Evolutionary conservation across 495 filamentous ascomycete species (phyloP).

Genomic region (Penicillium salamii): DNA sequence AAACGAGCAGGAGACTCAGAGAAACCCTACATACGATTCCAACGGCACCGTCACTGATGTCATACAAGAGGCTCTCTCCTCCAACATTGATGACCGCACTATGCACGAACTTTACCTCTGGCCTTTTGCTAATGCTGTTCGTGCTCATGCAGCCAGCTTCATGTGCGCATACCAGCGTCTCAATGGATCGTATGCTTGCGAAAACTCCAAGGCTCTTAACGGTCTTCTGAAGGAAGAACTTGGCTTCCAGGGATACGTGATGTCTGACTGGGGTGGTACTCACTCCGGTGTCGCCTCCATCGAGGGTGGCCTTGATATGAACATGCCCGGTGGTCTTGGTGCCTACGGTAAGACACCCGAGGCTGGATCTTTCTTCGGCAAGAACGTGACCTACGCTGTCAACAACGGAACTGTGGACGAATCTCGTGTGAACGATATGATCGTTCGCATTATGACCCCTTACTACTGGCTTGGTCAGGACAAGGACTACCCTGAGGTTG

Average conservation of each 20-base stretch:
- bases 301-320: slow-evolving; percentile 60
- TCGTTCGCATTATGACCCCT: slow-evolving; percentile 50
- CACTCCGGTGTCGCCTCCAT: slow-evolving; percentile 54
- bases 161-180: slow-evolving; percentile 72
- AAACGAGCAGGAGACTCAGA: slow-evolving; percentile 56
- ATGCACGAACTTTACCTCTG: slow-evolving; percentile 81
- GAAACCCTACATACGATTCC: slow-evolving; percentile 21
- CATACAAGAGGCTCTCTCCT: slow-evolving; percentile 62
- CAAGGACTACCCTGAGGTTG: slow-evolving; percentile 38
- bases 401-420: slow-evolving; percentile 56
- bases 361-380: slow-evolving; percentile 48
- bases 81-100: slow-evolving; percentile 63
- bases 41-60: slow-evolving; percentile 74
- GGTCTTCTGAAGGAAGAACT: slow-evolving; percentile 64
- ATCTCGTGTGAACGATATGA: slow-evolving; percentile 51
- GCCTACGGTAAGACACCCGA: slow-evolving; percentile 12
- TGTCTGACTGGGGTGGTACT: slow-evolving; percentile 63
- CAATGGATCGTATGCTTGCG: slow-evolving; percentile 64
- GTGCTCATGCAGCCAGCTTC: slow-evolving; percentile 56
- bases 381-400: slow-evolving; percentile 49
- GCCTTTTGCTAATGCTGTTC: slow-evolving; percentile 66
- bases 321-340: slow-evolving; percentile 48
- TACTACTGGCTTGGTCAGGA: slow-evolving; percentile 56
- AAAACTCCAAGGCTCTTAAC: slow-evolving; percentile 60
- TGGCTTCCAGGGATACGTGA: slow-evolving; percentile 64